Base-by-base conservation (phyloP, 768 basidiomycete species). In the Tricholoma furcatifolium region DNA sequence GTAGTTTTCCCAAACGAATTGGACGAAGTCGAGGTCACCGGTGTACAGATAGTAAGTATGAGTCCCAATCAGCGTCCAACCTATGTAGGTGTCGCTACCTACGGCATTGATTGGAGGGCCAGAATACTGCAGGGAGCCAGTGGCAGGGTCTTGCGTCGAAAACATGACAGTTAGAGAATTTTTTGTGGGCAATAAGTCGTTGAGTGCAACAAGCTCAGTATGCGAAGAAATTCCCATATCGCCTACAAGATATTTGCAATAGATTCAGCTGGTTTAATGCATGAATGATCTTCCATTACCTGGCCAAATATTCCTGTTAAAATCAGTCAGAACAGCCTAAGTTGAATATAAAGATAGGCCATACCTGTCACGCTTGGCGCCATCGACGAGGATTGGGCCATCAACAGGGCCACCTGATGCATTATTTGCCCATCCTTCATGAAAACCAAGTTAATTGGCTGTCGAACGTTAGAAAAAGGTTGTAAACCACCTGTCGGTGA, bases 381-480 rank as follows among this genome's bases (percentile, higher is more conserved):
- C 79, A 53, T 81, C 79, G 6, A 80, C 77, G 32, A 81, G 69
- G 39, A 79, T 78, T n/a, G 78, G 76, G 0, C 78, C 78, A 6
- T 71, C 74, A 0, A 72, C 68, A 12, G 75, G 70, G 6, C 78
- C 78, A 27, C 77, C 69, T 18, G 74, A 73, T 14, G 77, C 79
- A 47, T 77, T 74, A 56, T 79, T 78, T 20, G 66, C 65, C 78
- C 79, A 80, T 15, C 76, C 78, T 72, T 49, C 24, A 21, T 20
- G 15, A 21, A 36, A 12, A 11, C 27, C 34, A n/a, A 21, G 23
- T 55, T 27, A 17, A n/a, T 20, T 6, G 7, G 7, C 4, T 36
- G 31, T 8, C 27, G 6, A 5, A 31, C 7, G 15, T 39, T 3
- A n/a, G 10, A 20, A 54, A 14, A 4, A 30, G 23, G 32, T 15